Percentiles rank a stretch among this genome's conserved stretches.
phyloP scores from a whole-genome alignment of 768 basidiomycete species.

The Auricularia sp. region DNA sequence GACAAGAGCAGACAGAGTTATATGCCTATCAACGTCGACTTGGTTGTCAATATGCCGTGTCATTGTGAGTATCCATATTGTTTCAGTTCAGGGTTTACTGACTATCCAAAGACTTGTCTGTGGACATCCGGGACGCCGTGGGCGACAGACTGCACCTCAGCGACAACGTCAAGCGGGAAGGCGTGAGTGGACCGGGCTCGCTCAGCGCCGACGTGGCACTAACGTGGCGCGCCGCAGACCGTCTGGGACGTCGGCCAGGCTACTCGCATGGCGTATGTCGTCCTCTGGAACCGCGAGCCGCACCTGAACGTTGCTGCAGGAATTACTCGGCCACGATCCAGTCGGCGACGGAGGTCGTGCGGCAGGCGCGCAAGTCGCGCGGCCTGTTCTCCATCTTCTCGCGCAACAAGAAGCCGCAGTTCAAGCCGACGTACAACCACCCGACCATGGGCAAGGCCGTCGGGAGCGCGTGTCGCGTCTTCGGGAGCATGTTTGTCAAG shows the following conservation, averaged over 20 bases:
- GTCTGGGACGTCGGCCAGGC: conserved; percentile 78
- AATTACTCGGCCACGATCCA: conserved; percentile 49
- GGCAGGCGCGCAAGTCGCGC: conserved; percentile 65
- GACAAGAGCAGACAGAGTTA: conserved; percentile 51
- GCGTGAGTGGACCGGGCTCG: conserved; percentile 36
- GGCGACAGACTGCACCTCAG: conserved; percentile 85
- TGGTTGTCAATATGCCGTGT: conserved; percentile 90
- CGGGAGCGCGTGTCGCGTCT: conserved; percentile 75
- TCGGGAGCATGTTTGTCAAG: conserved; percentile 73
- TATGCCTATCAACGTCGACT: conserved; percentile 83
- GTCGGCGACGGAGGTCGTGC: conserved; percentile 57
- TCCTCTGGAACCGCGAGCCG: not conserved
- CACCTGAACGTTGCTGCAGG: conserved; percentile 21
- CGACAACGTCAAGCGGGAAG: conserved; percentile 71
- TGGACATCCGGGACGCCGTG: conserved; percentile 87
- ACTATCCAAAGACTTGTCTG: conserved; percentile 53
- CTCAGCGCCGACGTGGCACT: conserved; percentile 1
- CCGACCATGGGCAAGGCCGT: conserved; percentile 29
- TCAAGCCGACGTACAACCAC: conserved; percentile 66
- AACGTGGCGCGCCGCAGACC: conserved; percentile 33
- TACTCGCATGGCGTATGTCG: conserved; percentile 47
- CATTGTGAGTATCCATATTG: conserved; percentile 38
- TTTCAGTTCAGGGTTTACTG: not conserved
- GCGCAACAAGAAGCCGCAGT: conserved; percentile 33
- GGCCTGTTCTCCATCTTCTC: conserved; percentile 55